Evolutionary conservation across 1,284 basidiomycete species (phyloP).

Genomic region (Heterobasidion occidentale): DNA sequence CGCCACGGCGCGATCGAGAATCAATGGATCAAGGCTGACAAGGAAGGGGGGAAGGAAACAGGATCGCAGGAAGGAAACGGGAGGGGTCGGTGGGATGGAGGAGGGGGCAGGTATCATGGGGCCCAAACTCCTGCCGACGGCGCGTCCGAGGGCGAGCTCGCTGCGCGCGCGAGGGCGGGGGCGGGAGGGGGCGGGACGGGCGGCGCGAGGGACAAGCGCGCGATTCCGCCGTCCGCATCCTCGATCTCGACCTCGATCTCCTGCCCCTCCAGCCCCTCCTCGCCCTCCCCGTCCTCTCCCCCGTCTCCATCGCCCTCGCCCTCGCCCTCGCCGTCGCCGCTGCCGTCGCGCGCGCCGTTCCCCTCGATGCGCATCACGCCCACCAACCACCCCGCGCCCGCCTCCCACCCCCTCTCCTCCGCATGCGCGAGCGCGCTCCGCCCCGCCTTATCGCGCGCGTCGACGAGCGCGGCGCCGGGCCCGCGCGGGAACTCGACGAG

Average conservation of each 20-base stretch:
- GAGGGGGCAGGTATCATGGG: too few species aligned
- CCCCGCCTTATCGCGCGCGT: constrained; percentile 44
- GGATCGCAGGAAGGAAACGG: too few species aligned
- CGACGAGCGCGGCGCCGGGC: constrained; percentile 59
- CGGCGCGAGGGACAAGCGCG: constrained; percentile 33
- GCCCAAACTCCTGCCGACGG: too few species aligned
- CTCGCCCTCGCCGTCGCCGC: constrained; percentile 21
- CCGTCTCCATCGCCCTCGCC: constrained; percentile 25
- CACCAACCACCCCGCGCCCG: constrained; percentile 74
- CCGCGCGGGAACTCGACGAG: constrained; percentile 53
- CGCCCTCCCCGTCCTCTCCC: constrained; percentile 27
- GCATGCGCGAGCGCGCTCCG: constrained; percentile 70
- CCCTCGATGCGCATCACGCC: constrained; percentile 57
- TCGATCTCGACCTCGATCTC: constrained; percentile 58
- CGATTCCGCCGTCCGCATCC: constrained; percentile 57
- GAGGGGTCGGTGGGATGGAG: too few species aligned
- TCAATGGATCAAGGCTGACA: too few species aligned
- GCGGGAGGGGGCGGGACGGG: too few species aligned
- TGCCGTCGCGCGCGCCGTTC: constrained; percentile 18
- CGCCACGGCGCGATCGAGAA: too few species aligned
- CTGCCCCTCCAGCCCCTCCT: constrained; percentile 20
- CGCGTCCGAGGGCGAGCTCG: too few species aligned
- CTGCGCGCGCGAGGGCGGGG: too few species aligned
- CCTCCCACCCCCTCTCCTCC: constrained; percentile 69
- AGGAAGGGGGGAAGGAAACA: too few species aligned